A percentile compares a stretch with the other conserved stretches of the same genome.
Conservation (phyloP, 2,329 filamentous ascomycete genomes). For the Diaporthe ilicicola region DNA sequence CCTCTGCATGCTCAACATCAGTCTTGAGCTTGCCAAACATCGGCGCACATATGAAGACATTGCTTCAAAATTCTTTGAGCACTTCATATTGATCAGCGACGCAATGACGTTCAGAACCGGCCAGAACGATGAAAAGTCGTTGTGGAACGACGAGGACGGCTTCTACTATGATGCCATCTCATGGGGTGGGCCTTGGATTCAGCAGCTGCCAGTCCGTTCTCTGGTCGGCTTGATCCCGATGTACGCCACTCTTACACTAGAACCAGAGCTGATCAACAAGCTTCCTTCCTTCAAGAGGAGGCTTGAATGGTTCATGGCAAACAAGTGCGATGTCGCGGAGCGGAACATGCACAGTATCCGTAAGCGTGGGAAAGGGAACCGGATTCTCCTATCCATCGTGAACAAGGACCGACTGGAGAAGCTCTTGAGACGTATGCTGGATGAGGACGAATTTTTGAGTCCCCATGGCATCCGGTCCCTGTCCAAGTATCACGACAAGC, state of each 20-base stretch:
- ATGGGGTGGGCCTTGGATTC: slow-evolving; percentile 91
- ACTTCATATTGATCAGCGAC: slow-evolving; percentile 97
- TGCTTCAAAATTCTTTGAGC: slow-evolving; percentile 98
- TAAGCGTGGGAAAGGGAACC: slow-evolving; percentile 88
- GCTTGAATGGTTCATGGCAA: slow-evolving; percentile 92
- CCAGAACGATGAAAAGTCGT: slow-evolving; percentile 76
- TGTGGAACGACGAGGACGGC: slow-evolving; percentile 96
- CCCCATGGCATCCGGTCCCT: slow-evolving; percentile 90
- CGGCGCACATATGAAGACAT: slow-evolving; percentile 95
- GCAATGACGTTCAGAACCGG: slow-evolving; percentile 88
- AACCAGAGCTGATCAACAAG: slow-evolving; percentile 91
- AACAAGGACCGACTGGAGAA: slow-evolving; percentile 91
- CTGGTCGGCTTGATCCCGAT: slow-evolving; percentile 93
- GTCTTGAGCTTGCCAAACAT: slow-evolving; percentile 93
- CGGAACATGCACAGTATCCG: slow-evolving; percentile 94
- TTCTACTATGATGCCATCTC: slow-evolving; percentile 99
- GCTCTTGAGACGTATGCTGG: slow-evolving; percentile 90
- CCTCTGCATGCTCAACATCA: slow-evolving; percentile 95
- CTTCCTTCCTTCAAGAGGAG: slow-evolving; percentile 93
- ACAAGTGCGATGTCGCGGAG: slow-evolving; percentile 85
- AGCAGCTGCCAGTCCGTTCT: slow-evolving; percentile 91
- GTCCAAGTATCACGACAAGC: slow-evolving; percentile 88
- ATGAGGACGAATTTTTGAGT: slow-evolving; percentile 92
- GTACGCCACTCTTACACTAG: slow-evolving; percentile 89
- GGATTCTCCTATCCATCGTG: slow-evolving; percentile 87